Percentiles rank a stretch among this genome's conserved stretches.
Conservation (phyloP, 371 early-diverging fungal genomes). For the Mucor ambiguus region DNA sequence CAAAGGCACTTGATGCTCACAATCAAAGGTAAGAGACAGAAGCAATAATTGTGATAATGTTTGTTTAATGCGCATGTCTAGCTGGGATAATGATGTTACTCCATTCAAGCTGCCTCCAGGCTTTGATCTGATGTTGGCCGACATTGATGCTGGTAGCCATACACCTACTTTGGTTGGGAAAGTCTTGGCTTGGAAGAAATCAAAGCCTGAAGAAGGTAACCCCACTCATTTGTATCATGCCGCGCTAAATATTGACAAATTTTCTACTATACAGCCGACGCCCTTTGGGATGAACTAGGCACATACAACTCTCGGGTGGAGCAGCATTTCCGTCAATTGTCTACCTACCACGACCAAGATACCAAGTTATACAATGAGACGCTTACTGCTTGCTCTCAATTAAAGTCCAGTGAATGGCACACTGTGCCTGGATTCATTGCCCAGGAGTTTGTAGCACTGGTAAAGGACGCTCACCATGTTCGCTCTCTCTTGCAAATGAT, state of each 20-base stretch:
- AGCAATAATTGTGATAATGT: background rate
- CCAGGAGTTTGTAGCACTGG: conserved; percentile 24
- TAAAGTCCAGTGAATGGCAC: conserved; percentile 14
- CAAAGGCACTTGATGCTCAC: conserved; percentile 28
- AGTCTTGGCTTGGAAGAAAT: conserved; percentile 84
- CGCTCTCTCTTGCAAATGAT: conserved; percentile 70
- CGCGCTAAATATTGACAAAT: background rate
- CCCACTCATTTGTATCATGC: background rate
- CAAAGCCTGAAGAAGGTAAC: conserved; percentile 57
- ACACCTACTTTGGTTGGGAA: conserved; percentile 92
- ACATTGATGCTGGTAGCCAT: conserved; percentile 91
- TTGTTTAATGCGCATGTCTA: conserved; percentile 5
- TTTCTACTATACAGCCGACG: conserved; percentile 36
- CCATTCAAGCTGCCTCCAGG: conserved; percentile 75
- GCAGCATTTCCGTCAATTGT: conserved; percentile 45
- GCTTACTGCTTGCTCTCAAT: conserved; percentile 35
- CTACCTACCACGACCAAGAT: conserved; percentile 25
- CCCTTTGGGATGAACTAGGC: conserved; percentile 63
- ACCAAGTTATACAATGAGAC: conserved; percentile 39
- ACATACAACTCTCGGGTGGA: conserved; percentile 56
- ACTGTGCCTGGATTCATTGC: conserved; percentile 7
- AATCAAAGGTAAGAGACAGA: conserved; percentile 30
- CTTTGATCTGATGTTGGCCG: conserved; percentile 81
- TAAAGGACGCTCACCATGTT: conserved; percentile 40
- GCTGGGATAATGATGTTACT: conserved; percentile 76